Evolutionary conservation across 805 yeast species (phyloP), one percentile per base, ranked within the genome.

Genomic region (Kockiozyma suomiensis): DNA sequence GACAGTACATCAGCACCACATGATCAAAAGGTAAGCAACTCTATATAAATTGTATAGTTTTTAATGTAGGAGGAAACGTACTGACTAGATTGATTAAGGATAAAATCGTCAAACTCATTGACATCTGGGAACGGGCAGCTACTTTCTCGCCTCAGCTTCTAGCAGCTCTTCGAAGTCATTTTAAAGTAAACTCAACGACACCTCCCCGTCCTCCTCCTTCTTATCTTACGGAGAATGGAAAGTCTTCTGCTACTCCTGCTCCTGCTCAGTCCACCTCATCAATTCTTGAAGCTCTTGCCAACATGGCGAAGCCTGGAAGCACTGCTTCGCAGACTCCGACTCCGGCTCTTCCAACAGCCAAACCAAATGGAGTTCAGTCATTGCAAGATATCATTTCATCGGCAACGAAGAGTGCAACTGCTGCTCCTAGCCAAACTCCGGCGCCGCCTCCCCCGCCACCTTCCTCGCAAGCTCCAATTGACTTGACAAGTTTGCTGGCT

Each of bases 61-160:
- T n/a, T n/a, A n/a, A n/a, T n/a, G n/a, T n/a, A n/a, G n/a, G n/a
- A n/a, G n/a, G n/a, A n/a, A n/a, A n/a, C n/a, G n/a, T n/a, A n/a
- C n/a, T n/a, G n/a, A 33, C 46, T 28, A 6, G 15, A 7, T 12
- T 19, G 12, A 2, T 25, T 12, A 40, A 66, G 71, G 90, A 84
- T 60, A 94, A 92, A 73, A 83, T 91, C 68, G 78, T 85, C 69
- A 93, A 91, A 75, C 80, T 94, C 67, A 82, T 94, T 66, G 96
- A 90, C 65, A 92, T 94, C 69, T 94, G 99, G 99, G 89, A 85
- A 67, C 85, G 89, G 65, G 87, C 91, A 38, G 84, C 83, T 45
- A 87, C 97, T 15, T 93, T 94, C 75, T 78, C 79, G 56, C 81
- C 82, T 45, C 78, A 79, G 42, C 75, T 80, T 33, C 76, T 94